phyloP scores from a whole-genome alignment of 257 asterid species.

The Solanum habrochaites region DNA sequence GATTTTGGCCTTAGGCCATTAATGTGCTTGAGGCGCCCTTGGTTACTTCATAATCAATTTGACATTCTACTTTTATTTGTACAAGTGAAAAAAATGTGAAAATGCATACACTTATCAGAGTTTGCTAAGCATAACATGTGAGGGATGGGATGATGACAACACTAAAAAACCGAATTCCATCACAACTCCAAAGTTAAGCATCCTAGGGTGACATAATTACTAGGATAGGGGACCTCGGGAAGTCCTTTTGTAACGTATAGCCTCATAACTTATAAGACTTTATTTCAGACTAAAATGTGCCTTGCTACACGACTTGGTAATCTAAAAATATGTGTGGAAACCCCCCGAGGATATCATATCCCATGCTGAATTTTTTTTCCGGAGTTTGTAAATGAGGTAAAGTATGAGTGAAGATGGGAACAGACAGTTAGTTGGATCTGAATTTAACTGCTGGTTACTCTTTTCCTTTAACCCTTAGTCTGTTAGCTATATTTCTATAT shows the following conservation, averaged over 20 bases:
- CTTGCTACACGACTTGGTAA: background rate
- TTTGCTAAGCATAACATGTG: background rate
- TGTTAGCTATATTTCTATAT: background rate
- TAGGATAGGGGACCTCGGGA: background rate
- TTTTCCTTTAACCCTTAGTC: background rate
- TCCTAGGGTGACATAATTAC: background rate
- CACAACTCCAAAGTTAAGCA: background rate
- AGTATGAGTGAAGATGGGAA: background rate
- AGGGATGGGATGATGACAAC: background rate
- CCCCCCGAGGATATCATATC: background rate
- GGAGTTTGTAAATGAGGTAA: background rate
- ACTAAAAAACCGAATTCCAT: background rate
- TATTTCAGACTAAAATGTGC: background rate
- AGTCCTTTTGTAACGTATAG: background rate
- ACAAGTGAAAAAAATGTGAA: background rate
- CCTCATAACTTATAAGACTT: background rate
- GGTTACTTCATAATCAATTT: background rate
- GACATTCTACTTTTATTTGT: background rate
- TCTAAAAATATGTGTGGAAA: background rate
- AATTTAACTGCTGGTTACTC: background rate
- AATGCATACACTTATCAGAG: background rate
- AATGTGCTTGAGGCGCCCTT: background rate
- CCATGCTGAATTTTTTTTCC: background rate
- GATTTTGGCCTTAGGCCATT: background rate
- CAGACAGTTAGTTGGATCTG: background rate